These are phyloP conservation scores for Tulasnella sp. DNA, from an alignment of 768 basidiomycete genomes.

Conservation along the genomic window DNA sequence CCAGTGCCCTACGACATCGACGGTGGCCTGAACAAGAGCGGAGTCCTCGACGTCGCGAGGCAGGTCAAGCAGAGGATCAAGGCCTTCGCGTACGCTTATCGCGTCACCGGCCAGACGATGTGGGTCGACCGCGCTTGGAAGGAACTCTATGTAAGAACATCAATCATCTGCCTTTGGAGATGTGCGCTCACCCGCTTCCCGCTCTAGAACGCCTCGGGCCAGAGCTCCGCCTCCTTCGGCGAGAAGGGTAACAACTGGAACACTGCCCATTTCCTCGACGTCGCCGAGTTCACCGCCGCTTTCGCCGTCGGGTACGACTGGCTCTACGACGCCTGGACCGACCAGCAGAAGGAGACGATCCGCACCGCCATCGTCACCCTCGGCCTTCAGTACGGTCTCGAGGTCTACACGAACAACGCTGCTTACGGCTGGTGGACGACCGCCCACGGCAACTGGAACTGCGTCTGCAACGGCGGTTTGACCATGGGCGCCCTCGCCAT, in stretches of 20 bases:
- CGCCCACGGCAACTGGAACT: conserved; percentile 94
- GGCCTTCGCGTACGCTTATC: conserved; percentile 85
- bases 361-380: conserved; percentile 67
- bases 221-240: conserved; percentile 64
- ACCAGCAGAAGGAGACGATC: conserved; percentile 66
- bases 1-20: conserved; percentile 72
- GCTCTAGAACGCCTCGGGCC: conserved; percentile 68
- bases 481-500: conserved; percentile 92
- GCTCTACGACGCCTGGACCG: conserved; percentile 80
- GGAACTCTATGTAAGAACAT: conserved; percentile 67
- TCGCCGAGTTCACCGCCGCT: conserved; percentile 82
- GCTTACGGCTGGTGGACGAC: conserved; percentile 73
- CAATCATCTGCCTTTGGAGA: conserved; percentile 35
- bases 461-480: conserved; percentile 83
- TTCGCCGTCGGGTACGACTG: conserved; percentile 96
- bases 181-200: not conserved
- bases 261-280: conserved; percentile 82
- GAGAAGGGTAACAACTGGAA: conserved; percentile 73
- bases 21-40: conserved; percentile 61
- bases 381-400: conserved; percentile 66
- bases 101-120: conserved; percentile 85
- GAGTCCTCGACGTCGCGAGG: conserved; percentile 90
- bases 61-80: conserved; percentile 89
- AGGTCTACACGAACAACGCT: conserved; percentile 47
- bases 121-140: conserved; percentile 84